phyloP scores from a whole-genome alignment of 225 moss, liverwort and hornwort genomes.

The Marchantia paleacea region DNA sequence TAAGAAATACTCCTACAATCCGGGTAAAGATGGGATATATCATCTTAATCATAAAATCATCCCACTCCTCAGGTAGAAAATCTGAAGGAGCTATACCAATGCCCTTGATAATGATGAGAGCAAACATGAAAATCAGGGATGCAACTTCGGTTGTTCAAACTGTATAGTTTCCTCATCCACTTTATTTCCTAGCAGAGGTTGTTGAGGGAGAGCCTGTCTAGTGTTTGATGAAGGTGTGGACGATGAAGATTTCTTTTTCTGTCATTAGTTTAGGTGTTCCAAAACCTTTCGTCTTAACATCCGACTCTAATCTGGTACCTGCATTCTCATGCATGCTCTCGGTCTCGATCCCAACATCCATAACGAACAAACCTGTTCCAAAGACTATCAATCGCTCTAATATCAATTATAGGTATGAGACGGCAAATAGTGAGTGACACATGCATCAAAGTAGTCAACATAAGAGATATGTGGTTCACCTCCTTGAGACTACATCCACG shows the following conservation, averaged over 20 bases:
- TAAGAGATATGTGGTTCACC: too few species aligned
- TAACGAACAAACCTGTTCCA: too few species aligned
- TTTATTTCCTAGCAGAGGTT: conserved; percentile 33
- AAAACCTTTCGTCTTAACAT: conserved; percentile 33
- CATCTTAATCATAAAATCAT: conserved; percentile 26
- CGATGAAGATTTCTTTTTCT: conserved; percentile 30
- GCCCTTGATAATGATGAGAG: conserved; percentile 35
- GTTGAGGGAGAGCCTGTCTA: conserved; percentile 33
- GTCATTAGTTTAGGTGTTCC: conserved; percentile 30
- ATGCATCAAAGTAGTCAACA: too few species aligned
- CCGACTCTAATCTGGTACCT: not conserved
- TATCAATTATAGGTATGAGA: too few species aligned
- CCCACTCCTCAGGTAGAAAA: conserved; percentile 44
- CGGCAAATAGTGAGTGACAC: too few species aligned
- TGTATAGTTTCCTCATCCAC: conserved; percentile 24
- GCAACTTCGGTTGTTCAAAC: conserved; percentile 34
- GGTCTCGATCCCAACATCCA: conserved; percentile 19
- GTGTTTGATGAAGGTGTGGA: conserved; percentile 17
- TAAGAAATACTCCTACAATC: conserved; percentile 39
- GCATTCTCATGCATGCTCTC: conserved; percentile 13
- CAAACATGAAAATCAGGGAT: conserved; percentile 31
- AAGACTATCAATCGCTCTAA: too few species aligned
- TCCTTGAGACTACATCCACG: too few species aligned
- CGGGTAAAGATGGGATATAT: conserved; percentile 43
- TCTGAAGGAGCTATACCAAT: conserved; percentile 36